Base-by-base conservation (phyloP, 2,329 filamentous ascomycete species). In the Scopulariopsis brevicaulis region DNA sequence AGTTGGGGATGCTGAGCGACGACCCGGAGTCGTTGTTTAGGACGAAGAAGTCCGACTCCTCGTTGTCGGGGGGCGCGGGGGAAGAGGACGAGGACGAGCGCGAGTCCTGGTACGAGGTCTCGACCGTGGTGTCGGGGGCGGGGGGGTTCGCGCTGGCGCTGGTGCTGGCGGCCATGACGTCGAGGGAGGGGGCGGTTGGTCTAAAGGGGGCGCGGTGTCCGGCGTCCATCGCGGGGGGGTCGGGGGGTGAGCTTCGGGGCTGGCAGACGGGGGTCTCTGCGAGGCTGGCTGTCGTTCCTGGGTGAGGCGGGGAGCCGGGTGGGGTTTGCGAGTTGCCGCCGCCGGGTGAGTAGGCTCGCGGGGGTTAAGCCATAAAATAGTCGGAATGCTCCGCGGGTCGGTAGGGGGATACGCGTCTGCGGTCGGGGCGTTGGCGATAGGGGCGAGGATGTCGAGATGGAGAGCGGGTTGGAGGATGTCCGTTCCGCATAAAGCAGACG, bases 11-110 rank as follows among this genome's bases (percentile, higher is more conserved):
- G 57, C 90, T 91, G 59, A 96, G 81, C 1, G 93, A 96, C 1
- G 93, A 96, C 69, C 94, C 83, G 4, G 93, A 96, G 74, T 96
- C 93, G 74, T 96, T 96, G 65, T 88, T 86, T 59, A 81, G 82
- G 69, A 88, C 86, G 71, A 94, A 94, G 72, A 94, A 96, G 73
- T 96, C 93, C 64, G 91, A 96, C 73, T 96, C 93, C 68, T 92
- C 88, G 72, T 95, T 90, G 67, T 90, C 87, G 68, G 83, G 84
- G 56, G 88, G 18, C 56, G 81, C 83, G 52, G 88, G 87, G 1
- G 88, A 91, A 68, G 86, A 89, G 59, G 87, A 87, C 6, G 86
- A 89, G 3, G 80, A 81, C 1, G 80, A 81, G 61, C 79, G 75
- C 50, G 79, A 83, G 66, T 80, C 73, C 59, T 73, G 72, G 4